Conservation (phyloP, 176 grass and related monocot species). For the Ananas comosus region DNA sequence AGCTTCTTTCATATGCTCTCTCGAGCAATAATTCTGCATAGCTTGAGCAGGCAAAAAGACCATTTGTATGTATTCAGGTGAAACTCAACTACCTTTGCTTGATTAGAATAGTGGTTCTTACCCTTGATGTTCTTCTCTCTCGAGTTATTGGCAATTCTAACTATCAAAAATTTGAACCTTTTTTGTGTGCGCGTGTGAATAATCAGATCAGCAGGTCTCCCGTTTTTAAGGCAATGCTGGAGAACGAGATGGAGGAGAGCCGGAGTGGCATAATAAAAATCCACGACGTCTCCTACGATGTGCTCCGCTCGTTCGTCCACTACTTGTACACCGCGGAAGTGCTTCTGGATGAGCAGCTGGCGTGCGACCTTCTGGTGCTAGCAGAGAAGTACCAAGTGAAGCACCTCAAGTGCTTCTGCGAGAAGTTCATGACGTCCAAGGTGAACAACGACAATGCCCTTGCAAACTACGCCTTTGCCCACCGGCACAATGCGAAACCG, state of each 20-base stretch:
- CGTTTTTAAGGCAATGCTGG: conserved; percentile 94
- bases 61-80: too few relatives aligned
- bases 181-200: neutral
- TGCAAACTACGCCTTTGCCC: conserved; percentile 54
- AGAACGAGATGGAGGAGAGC: conserved; percentile 95
- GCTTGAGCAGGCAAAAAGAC: too few relatives aligned
- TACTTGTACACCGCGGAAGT: conserved; percentile 79
- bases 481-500: conserved; percentile 68
- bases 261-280: conserved; percentile 87
- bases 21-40: too few relatives aligned
- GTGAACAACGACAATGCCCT: conserved; percentile 78
- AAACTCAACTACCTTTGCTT: too few relatives aligned
- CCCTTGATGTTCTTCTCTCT: neutral
- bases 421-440: conserved; percentile 84
- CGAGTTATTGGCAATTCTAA: neutral
- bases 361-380: conserved; percentile 67
- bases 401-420: conserved; percentile 69
- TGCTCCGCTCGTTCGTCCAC: conserved; percentile 65
- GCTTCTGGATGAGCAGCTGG: conserved; percentile 63
- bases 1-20: too few relatives aligned
- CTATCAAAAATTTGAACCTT: neutral
- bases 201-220: conserved; percentile 79
- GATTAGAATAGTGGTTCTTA: neutral
- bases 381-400: conserved; percentile 94
- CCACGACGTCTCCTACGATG: conserved; percentile 54